Evolutionary conservation across 78 protist species (phyloP).

Genomic region (Emiliania huxleyi): DNA sequence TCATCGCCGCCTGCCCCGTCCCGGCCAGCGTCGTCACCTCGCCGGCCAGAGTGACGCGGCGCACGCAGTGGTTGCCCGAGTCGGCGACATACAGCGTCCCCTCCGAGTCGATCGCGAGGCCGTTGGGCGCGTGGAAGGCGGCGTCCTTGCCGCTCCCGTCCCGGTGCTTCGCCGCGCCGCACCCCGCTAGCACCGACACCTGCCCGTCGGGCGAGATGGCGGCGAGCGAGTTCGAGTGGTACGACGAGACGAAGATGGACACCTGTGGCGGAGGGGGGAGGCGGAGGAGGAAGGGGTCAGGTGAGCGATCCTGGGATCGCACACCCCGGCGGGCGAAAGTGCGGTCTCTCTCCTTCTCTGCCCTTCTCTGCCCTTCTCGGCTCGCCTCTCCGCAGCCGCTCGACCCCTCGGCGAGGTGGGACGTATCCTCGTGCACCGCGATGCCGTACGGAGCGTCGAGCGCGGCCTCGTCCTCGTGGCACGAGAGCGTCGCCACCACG

Average conservation of each 20-base stretch:
- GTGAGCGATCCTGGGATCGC: too few relatives aligned
- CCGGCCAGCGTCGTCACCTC: neutral
- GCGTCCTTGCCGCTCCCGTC: neutral
- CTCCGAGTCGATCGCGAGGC: neutral
- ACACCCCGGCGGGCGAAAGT: too few relatives aligned
- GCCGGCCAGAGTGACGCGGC: neutral
- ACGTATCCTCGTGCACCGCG: neutral
- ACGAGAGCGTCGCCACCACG: neutral
- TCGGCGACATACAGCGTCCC: conserved; percentile 20
- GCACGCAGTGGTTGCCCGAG: conserved; percentile 26
- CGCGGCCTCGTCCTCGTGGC: neutral
- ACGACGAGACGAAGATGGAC: neutral
- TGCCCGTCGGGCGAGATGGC: neutral
- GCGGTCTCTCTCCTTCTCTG: too few relatives aligned
- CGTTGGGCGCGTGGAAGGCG: neutral
- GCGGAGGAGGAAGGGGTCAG: too few relatives aligned
- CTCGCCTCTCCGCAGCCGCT: too few relatives aligned
- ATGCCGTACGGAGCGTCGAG: neutral
- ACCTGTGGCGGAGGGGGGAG: too few relatives aligned
- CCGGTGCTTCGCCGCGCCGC: neutral
- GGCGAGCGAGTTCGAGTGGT: neutral
- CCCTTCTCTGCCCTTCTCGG: too few relatives aligned
- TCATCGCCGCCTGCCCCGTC: neutral
- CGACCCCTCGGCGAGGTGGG: too few relatives aligned
- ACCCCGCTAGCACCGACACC: neutral